Percentiles rank a stretch among this genome's conserved stretches.
phyloP scores from a whole-genome alignment of 169 alveolate species.

The Plasmodium adleri region DNA sequence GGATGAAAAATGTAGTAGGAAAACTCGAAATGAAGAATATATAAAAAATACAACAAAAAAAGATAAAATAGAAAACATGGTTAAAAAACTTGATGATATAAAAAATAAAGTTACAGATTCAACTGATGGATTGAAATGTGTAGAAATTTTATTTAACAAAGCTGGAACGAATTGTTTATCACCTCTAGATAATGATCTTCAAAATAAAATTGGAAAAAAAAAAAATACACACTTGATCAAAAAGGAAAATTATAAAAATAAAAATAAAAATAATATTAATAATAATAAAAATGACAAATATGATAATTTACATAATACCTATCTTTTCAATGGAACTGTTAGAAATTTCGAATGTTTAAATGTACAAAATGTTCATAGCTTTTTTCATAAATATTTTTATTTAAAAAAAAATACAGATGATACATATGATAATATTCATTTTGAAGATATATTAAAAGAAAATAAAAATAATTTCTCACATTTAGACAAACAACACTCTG shows the following conservation, averaged over 20 bases:
- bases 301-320: background rate
- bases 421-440: background rate
- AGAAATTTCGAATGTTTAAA: slow-evolving; percentile 32
- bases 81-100: slow-evolving; percentile 35
- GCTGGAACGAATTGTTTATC: slow-evolving; percentile 52
- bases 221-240: background rate
- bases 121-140: slow-evolving; percentile 48
- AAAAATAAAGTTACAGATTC: slow-evolving; percentile 15
- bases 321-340: slow-evolving; percentile 28
- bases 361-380: slow-evolving; percentile 7
- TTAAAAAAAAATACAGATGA: slow-evolving; percentile 1
- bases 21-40: background rate
- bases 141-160: slow-evolving; percentile 36
- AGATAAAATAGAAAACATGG: slow-evolving; percentile 35
- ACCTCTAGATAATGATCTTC: too few relatives aligned
- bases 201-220: background rate
- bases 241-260: background rate
- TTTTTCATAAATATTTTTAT: slow-evolving; percentile 38
- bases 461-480: background rate
- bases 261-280: background rate
- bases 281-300: slow-evolving; percentile 1
- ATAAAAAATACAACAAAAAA: slow-evolving; percentile 8
- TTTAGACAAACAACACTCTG: background rate
- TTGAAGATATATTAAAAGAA: slow-evolving; percentile 4
- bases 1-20: background rate